Evolutionary conservation across 257 asterid genomes (phyloP), one percentile per base, ranked within the genome.

Genomic region (Scutellaria minor): DNA sequence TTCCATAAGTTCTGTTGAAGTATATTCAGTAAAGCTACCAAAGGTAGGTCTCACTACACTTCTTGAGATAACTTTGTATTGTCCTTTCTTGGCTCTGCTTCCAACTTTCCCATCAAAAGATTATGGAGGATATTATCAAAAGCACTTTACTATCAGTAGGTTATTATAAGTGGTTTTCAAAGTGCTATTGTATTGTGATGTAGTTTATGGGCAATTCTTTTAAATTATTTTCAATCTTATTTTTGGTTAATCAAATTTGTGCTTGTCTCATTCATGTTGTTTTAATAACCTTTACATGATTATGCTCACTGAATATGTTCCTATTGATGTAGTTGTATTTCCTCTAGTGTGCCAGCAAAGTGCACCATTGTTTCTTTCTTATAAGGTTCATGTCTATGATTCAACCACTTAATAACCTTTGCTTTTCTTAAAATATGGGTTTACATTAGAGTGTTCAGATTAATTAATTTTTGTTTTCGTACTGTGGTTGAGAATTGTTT

Each of bases 111-210:
- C 54, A 18, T 5, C 9, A 22, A 22, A 20, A 42, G 27, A 15
- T 24, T 59, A 59, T 14, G 68, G 51, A 62, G 31, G 22, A 61
- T 15, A 60, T 42, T 40, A 51, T 51, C 50, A 6, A 51, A 8
- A 51, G 24, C 40, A 24, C 44, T 41, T 13, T 11, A 50, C 48
- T 54, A 40, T 20, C 50, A 31, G 68, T 47, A 14, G 44, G 13
- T 37, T 71, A 31, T 52, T 12, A 53, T 20, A 40, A 71, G 40
- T 71, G 50, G 44, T 58, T 71, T 45, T 27, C 37, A 31, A 4
- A 27, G 35, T 71, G 35, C 74, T 56, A n/a, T 53, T 57, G 27
- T 24, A 1, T 24, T 13, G 0, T 24, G 75, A 22, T 56, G 15
- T 39, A 48, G 31, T 45, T 48, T 50, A 12, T 55, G 57, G 35